These are phyloP conservation scores for Dryas alaskensis DNA, from an alignment of 306 rosid species.

Conservation along the genomic window DNA sequence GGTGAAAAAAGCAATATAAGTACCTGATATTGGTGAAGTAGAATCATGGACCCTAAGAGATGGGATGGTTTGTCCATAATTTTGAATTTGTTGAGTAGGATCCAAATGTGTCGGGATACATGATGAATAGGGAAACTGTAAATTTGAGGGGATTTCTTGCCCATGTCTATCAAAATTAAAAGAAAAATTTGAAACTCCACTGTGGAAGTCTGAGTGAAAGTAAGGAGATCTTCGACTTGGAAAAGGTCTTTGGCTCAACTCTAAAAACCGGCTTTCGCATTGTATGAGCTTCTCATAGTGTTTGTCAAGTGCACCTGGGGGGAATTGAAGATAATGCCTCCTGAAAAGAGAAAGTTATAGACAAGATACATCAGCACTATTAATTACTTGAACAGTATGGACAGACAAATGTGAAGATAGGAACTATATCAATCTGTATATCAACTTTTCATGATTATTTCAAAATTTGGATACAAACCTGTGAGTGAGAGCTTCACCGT, in stretches of 20 bases:
- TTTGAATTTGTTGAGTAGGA: slow-evolving; percentile 10
- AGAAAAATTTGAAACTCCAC: slow-evolving; percentile 11
- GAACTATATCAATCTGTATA: neutral
- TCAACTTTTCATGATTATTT: neutral
- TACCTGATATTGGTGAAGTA: slow-evolving; percentile 32
- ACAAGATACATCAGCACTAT: neutral
- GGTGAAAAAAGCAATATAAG: neutral
- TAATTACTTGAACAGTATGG: neutral
- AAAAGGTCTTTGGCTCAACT: slow-evolving; percentile 35
- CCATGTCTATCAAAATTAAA: neutral
- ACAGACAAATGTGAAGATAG: neutral
- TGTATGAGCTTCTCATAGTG: slow-evolving; percentile 38
- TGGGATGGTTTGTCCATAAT: slow-evolving; percentile 15
- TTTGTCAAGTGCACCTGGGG: slow-evolving; percentile 42
- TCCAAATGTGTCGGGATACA: neutral
- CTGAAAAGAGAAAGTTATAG: slow-evolving; percentile 4
- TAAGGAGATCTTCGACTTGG: slow-evolving; percentile 34
- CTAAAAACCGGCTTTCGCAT: slow-evolving; percentile 29
- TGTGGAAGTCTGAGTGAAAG: slow-evolving; percentile 29
- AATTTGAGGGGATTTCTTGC: slow-evolving; percentile 1
- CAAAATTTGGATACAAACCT: slow-evolving; percentile 4
- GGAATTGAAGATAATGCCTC: slow-evolving; percentile 42
- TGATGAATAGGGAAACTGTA: neutral
- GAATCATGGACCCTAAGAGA: slow-evolving; percentile 4
- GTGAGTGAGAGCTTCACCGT: slow-evolving; percentile 27